Percentiles rank a stretch among this genome's conserved stretches.
phyloP scores from a whole-genome alignment of 1,139 yeast species.

The Pichia inconspicua region DNA sequence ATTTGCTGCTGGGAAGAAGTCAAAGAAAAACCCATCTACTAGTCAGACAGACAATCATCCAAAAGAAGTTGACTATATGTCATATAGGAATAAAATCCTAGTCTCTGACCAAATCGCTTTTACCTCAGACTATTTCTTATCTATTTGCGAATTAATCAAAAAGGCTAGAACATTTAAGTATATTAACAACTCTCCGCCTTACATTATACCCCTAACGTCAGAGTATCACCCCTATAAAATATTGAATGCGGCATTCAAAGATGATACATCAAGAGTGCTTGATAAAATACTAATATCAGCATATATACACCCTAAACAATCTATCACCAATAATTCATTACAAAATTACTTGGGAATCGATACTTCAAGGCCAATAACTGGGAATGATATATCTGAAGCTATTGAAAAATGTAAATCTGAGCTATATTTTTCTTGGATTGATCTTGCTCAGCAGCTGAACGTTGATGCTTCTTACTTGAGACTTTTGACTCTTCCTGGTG shows the following conservation, averaged over 20 bases:
- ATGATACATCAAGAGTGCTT: conserved; percentile 12
- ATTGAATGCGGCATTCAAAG: conserved; percentile 3
- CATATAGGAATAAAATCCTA: conserved; percentile 6
- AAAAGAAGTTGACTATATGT: background rate
- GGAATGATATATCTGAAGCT: background rate
- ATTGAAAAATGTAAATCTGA: conserved; percentile 18
- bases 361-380: background rate
- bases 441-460: conserved; percentile 45
- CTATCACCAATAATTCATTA: background rate
- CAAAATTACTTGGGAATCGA: background rate
- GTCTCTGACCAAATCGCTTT: conserved; percentile 8
- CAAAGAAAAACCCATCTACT: background rate
- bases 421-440: conserved; percentile 46
- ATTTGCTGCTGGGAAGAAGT: conserved; percentile 20
- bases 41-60: background rate
- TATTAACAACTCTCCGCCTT: conserved; percentile 25
- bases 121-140: conserved; percentile 11
- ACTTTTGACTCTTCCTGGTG: conserved; percentile 32
- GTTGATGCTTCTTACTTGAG: conserved; percentile 38
- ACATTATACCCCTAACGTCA: conserved; percentile 20
- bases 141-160: conserved; percentile 15
- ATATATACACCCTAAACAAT: conserved; percentile 19
- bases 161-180: conserved; percentile 24
- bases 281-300: conserved; percentile 22
- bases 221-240: conserved; percentile 25